A percentile compares a stretch with the other conserved stretches of the same genome.
phyloP scores from a whole-genome alignment of 805 yeast species.

The Zygosaccharomyces bisporus region DNA sequence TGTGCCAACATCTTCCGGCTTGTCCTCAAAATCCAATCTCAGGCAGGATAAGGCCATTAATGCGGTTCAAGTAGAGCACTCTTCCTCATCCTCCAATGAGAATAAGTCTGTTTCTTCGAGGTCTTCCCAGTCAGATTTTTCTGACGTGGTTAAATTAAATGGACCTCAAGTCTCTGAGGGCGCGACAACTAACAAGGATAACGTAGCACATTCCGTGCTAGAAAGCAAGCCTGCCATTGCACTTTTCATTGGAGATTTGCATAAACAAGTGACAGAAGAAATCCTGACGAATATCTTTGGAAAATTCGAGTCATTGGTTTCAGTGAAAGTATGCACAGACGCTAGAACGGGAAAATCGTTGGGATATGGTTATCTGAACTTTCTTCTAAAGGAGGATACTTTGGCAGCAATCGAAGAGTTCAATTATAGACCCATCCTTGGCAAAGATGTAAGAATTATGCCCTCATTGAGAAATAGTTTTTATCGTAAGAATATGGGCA shows the following conservation, averaged over 20 bases:
- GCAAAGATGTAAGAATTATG: slow-evolving; percentile 52
- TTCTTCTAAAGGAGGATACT: slow-evolving; percentile 48
- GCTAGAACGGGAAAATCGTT: slow-evolving; percentile 52
- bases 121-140: slow-evolving; percentile 18
- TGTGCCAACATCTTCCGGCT: slow-evolving; percentile 15
- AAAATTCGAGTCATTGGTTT: slow-evolving; percentile 43
- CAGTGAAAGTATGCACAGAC: slow-evolving; percentile 59
- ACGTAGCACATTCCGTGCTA: slow-evolving; percentile 3
- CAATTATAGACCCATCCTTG: slow-evolving; percentile 44
- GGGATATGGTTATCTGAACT: slow-evolving; percentile 73
- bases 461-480: slow-evolving; percentile 46
- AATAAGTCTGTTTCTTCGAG: slow-evolving; percentile 15
- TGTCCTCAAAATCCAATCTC: slow-evolving; percentile 7
- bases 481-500: slow-evolving; percentile 43
- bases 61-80: slow-evolving; percentile 1
- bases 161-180: background rate
- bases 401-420: slow-evolving; percentile 52
- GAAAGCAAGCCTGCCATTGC: slow-evolving; percentile 28
- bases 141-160: slow-evolving; percentile 17
- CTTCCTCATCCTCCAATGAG: slow-evolving; percentile 9
- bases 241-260: slow-evolving; percentile 63
- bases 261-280: slow-evolving; percentile 47
- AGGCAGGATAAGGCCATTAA: slow-evolving; percentile 5
- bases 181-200: background rate
- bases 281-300: slow-evolving; percentile 44